A percentile compares a stretch with the other conserved stretches of the same genome.
These are phyloP conservation scores for Fusarium brachygibbosum DNA, from an alignment of 2,329 filamentous ascomycete species.

Conservation along the genomic window DNA sequence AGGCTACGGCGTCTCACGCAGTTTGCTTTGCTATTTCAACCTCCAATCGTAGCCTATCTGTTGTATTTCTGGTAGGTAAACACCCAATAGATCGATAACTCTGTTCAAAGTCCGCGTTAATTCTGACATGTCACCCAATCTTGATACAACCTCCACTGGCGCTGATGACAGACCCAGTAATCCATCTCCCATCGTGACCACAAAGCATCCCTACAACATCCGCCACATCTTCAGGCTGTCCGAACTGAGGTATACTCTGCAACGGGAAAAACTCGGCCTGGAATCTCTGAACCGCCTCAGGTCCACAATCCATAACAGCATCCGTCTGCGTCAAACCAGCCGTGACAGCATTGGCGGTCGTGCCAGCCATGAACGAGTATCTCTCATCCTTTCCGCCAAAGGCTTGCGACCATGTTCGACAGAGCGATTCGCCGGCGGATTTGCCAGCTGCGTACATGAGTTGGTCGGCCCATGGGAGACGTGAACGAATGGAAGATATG, in stretches of 20 bases:
- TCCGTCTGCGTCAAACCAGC: slow-evolving; percentile 54
- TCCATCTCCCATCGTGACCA: slow-evolving; percentile 53
- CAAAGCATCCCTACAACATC: slow-evolving; percentile 54
- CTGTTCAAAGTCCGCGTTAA: too few species aligned
- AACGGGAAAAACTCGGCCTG: slow-evolving; percentile 52
- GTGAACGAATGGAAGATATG: slow-evolving; percentile 52
- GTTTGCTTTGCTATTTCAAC: too few species aligned
- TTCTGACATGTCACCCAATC: slow-evolving; percentile 38
- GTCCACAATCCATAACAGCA: slow-evolving; percentile 51
- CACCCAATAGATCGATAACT: too few species aligned
- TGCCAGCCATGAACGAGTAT: slow-evolving; percentile 54
- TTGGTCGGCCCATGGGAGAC: slow-evolving; percentile 53
- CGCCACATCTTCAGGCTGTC: slow-evolving; percentile 55
- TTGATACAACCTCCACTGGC: slow-evolving; percentile 55
- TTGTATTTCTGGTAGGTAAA: too few species aligned
- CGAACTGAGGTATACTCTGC: slow-evolving; percentile 52
- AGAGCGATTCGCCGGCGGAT: slow-evolving; percentile 54
- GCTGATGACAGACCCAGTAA: slow-evolving; percentile 54
- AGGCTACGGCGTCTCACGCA: too few species aligned
- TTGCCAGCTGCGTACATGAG: slow-evolving; percentile 54
- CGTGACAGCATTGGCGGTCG: slow-evolving; percentile 53
- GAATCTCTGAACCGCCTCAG: slow-evolving; percentile 51
- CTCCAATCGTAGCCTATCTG: too few species aligned
- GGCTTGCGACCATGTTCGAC: slow-evolving; percentile 55
- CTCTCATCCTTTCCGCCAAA: slow-evolving; percentile 54